Evolutionary conservation across 2,329 filamentous ascomycete genomes (phyloP).

Genomic region (Penicillium psychrosexuale): DNA sequence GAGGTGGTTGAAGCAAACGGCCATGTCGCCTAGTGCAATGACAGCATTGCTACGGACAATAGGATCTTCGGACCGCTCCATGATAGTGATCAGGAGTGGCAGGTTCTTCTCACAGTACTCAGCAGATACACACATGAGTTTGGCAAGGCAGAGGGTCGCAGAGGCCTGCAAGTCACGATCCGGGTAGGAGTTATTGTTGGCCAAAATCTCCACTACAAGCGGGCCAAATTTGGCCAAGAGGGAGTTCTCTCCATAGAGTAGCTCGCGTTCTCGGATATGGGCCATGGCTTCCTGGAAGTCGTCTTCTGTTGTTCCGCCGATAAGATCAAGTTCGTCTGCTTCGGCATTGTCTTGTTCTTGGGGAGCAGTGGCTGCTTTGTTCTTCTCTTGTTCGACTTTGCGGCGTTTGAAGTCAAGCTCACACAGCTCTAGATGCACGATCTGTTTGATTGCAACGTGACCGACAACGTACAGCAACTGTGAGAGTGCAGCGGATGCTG

Average conservation of each 20-base stretch:
- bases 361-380: conserved; percentile 43
- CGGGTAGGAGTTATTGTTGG: conserved; percentile 87
- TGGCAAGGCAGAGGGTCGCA: conserved; percentile 89
- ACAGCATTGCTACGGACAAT: conserved; percentile 95
- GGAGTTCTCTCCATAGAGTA: conserved; percentile 77
- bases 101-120: conserved; percentile 95
- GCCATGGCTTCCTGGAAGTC: conserved; percentile 86
- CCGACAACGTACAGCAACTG: conserved; percentile 94
- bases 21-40: conserved; percentile 97
- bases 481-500: conserved; percentile 69
- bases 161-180: conserved; percentile 89
- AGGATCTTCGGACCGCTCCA: conserved; percentile 88
- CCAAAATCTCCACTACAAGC: conserved; percentile 87
- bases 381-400: conserved; percentile 59
- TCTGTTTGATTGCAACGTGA: conserved; percentile 97
- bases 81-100: conserved; percentile 91
- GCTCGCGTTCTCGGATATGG: conserved; percentile 78
- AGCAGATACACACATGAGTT: conserved; percentile 96
- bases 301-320: conserved; percentile 92
- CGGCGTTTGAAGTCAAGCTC: conserved; percentile 96
- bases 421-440: conserved; percentile 95
- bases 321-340: conserved; percentile 88
- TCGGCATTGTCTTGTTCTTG: conserved; percentile 59
- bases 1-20: conserved; percentile 97
- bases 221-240: conserved; percentile 88